These are phyloP conservation scores for Apophysomyces sp. DNA, from an alignment of 371 early-diverging fungal species.

Conservation along the genomic window DNA sequence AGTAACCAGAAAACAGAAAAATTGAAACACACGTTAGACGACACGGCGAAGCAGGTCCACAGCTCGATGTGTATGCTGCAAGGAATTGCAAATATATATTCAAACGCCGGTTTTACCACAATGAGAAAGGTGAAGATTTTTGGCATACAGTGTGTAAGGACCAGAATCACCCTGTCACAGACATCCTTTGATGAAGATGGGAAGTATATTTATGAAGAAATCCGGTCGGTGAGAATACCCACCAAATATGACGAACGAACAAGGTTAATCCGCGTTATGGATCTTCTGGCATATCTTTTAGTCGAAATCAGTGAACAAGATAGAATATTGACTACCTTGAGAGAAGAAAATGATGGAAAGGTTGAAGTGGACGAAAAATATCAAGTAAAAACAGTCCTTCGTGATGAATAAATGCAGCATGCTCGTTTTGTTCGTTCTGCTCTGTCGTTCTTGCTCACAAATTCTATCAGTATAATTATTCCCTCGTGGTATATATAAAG, in stretches of 20 bases:
- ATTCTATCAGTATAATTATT: too few species aligned
- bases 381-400: constrained; percentile 1
- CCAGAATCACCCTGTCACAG: not conserved
- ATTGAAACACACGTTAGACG: not conserved
- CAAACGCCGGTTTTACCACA: not conserved
- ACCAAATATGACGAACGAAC: not conserved
- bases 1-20: not conserved
- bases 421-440: too few species aligned
- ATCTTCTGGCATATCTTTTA: constrained; percentile 2
- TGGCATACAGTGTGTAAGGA: not conserved
- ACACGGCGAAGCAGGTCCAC: not conserved
- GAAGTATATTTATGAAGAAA: constrained; percentile 2
- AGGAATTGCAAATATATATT: not conserved
- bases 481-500: too few species aligned
- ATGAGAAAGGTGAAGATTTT: not conserved
- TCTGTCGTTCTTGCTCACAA: too few species aligned
- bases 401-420: not conserved
- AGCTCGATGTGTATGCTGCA: not conserved
- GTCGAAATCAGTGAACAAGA: not conserved
- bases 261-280: not conserved
- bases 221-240: constrained; percentile 3
- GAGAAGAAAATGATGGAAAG: constrained; percentile 4
- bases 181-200: constrained; percentile 2
- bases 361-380: constrained; percentile 4
- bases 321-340: not conserved